Evolutionary conservation across 129 eudicot genomes (phyloP), one percentile per base, ranked within the genome.

Genomic region (Lactuca saligna): DNA sequence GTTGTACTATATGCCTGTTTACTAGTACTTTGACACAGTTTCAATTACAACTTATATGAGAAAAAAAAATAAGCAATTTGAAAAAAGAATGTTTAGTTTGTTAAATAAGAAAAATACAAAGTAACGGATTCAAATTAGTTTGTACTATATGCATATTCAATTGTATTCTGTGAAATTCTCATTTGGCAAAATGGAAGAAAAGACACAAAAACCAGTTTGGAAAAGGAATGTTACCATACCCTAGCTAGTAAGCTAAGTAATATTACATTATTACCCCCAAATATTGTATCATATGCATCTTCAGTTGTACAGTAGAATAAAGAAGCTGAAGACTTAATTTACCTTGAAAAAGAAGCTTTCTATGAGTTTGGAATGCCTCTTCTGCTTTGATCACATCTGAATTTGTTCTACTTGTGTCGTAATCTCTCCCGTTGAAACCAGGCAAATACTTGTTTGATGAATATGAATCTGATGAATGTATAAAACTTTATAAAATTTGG

Each of bases 281-380:
- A 41, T 17, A 38, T 34, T 63, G 72, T n/a, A 64, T 38, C 53
- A 49, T 15, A 59, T 46, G 69, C 76, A 61, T 61, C 63, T 50
- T 38, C 16, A 53, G 41, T 38, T 62, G 62, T 61, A 72, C 64
- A 44, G 11, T 50, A 50, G 5, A 61, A 17, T 42, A 42, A 39
- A 60, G 5, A 17, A 59, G 67, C 29, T 56, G 15, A 63, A 58
- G 32, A 61, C 20, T 57, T 25, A 25, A 25, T 25, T 65, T 81
- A 85, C 90, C 90, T 74, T 81, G 80, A 31, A 63, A 70, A 80
- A 81, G 59, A 76, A 81, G 80, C 54, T 82, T 85, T 75, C 84
- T 81, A 65, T 77, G 81, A 58, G 69, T 59, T 29, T 60, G 74
- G 54, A 65, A 67, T 32, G 79, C 67, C 37, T 66, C 67, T 50